Conservation (phyloP, 1,284 basidiomycete species). For the Pyrrhoderma noxium region DNA sequence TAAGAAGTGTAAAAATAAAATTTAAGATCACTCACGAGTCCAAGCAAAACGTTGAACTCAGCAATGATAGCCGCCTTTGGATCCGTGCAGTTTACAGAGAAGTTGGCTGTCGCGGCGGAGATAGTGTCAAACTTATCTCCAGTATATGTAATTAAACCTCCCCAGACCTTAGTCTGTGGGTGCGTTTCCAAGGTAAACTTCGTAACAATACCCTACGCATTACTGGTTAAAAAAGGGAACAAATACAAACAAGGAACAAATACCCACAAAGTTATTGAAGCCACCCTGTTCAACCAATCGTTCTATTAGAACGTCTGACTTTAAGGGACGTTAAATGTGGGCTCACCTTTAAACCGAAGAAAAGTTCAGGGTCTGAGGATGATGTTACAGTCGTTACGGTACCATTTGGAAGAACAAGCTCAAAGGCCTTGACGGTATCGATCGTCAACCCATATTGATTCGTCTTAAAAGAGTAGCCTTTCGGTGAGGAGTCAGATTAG, state of each 20-base stretch:
- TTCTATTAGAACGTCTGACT: background rate
- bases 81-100: slow-evolving; percentile 40
- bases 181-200: slow-evolving; percentile 46
- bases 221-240: too few species aligned
- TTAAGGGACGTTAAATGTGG: background rate
- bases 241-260: background rate
- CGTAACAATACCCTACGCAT: slow-evolving; percentile 51
- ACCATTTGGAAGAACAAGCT: slow-evolving; percentile 45
- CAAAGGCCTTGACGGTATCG: slow-evolving; percentile 40
- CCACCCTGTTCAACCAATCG: slow-evolving; percentile 40
- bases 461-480: slow-evolving; percentile 48
- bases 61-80: slow-evolving; percentile 56
- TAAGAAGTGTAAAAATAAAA: background rate
- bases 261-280: slow-evolving; percentile 50
- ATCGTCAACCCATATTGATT: slow-evolving; percentile 45
- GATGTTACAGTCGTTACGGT: slow-evolving; percentile 33
- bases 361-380: slow-evolving; percentile 34
- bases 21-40: slow-evolving; percentile 27
- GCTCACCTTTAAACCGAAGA: slow-evolving; percentile 39
- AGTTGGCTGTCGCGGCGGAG: slow-evolving; percentile 41
- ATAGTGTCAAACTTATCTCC: slow-evolving; percentile 32
- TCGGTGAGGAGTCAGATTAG: background rate
- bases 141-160: slow-evolving; percentile 43
- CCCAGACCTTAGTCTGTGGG: slow-evolving; percentile 55
- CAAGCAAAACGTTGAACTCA: slow-evolving; percentile 42